phyloP scores from a whole-genome alignment of 768 basidiomycete species.

The Termitomyces sp. region DNA sequence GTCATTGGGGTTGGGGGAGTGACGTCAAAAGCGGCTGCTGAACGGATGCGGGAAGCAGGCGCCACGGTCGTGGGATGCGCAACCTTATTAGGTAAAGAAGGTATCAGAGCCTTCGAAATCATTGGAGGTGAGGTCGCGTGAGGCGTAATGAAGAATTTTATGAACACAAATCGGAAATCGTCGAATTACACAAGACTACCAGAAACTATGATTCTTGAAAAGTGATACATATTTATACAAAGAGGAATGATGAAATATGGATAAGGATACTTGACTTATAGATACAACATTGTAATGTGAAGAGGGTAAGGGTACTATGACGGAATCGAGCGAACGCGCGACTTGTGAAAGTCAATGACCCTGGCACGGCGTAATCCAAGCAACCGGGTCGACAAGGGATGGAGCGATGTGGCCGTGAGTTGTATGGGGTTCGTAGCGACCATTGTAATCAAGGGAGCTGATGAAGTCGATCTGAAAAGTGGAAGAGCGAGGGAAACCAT shows the following conservation, averaged over 20 bases:
- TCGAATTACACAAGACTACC: background rate
- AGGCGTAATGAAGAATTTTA: background rate
- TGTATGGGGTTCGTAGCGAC: background rate
- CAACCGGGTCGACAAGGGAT: conserved; percentile 9
- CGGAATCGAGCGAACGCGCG: background rate
- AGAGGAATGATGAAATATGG: conserved; percentile 4
- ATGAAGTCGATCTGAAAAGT: conserved; percentile 4
- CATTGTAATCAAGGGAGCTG: conserved; percentile 8
- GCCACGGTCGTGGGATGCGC: conserved; percentile 68
- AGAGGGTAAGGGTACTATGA: background rate
- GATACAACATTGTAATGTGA: conserved; percentile 11
- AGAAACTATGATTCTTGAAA: conserved; percentile 2
- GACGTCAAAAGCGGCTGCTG: conserved; percentile 51
- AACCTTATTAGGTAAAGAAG: conserved; percentile 50
- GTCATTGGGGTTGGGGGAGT: conserved; percentile 87
- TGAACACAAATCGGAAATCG: background rate
- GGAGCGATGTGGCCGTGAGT: background rate
- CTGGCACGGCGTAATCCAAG: conserved; percentile 14
- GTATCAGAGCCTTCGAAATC: conserved; percentile 50
- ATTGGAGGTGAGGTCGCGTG: conserved; percentile 19
- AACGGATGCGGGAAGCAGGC: conserved; percentile 73
- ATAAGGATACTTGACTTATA: conserved; percentile 15
- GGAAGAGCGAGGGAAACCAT: conserved; percentile 7
- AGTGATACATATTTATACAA: conserved; percentile 5
- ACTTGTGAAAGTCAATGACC: background rate